Evolutionary conservation across 257 asterid genomes (phyloP), one percentile per base, ranked within the genome.

Genomic region (Gentiana dahurica): DNA sequence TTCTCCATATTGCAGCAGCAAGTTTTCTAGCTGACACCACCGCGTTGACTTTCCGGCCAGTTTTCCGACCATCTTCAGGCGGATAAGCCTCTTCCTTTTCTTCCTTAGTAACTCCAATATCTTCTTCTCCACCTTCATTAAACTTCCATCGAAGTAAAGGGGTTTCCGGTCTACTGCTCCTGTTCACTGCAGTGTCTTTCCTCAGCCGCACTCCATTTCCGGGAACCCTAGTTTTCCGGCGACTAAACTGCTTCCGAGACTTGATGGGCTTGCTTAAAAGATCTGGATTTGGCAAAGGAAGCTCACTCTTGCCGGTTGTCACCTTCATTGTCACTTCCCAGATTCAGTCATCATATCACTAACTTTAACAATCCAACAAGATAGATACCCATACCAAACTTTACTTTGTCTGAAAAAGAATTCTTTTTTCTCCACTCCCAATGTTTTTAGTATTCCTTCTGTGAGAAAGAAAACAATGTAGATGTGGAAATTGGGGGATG

Each of bases 71-170:
- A 56, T 32, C 36, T 56, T 77, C 77, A 34, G 62, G 51, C 13
- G 77, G 39, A n/a, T 73, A 49, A 1, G 63, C 12, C 48, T 58
- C 65, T 41, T 41, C 46, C 32, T 68, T 63, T 38, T 76, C 68
- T 71, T 50, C 74, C 34, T 39, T 63, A 24, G 24, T 24, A 24
- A 24, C 24, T 24, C 24, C 24, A 24, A 24, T 24, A 24, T 24
- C 24, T 24, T 24, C 46, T 41, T 45, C 71, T 9, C 51, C 60
- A 58, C 41, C 70, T 48, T 77, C 87, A 43, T 69, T 71, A 67
- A 75, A 71, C 74, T 81, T 84, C 94, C 94, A 84, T 41, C 71
- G 72, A 8, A 77, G 72, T 7, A 79, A 54, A 60, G 85, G 94
- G 45, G 94, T 84, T 41, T 73, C 83, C 3, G 85, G 90, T 37